Percentiles rank a stretch among this genome's conserved stretches.
Conservation (phyloP, 2,329 filamentous ascomycete species). For the Fusarium agapanthi region DNA sequence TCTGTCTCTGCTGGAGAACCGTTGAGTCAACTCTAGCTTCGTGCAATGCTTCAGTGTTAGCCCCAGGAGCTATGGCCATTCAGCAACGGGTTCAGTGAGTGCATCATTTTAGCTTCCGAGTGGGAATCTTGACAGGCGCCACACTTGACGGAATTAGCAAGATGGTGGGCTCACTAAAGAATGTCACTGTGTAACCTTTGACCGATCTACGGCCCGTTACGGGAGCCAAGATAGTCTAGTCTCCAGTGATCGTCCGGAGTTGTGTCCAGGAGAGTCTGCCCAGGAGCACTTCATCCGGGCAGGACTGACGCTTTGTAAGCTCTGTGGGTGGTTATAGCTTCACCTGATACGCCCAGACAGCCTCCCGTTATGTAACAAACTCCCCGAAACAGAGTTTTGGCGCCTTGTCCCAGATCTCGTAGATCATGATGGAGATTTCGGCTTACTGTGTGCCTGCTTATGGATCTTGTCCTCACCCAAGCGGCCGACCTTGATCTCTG, state of each 20-base stretch:
- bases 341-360: background rate
- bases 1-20: background rate
- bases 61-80: conserved; percentile 11
- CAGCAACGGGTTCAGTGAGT: background rate
- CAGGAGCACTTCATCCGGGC: background rate
- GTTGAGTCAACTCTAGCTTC: background rate
- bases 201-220: conserved; percentile 4
- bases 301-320: background rate
- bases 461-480: background rate
- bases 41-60: conserved; percentile 9
- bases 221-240: background rate
- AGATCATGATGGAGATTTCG: conserved; percentile 4
- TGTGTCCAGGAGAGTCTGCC: background rate
- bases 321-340: background rate
- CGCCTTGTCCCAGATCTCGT: background rate
- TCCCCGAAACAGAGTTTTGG: conserved; percentile 3
- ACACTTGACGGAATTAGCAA: conserved; percentile 13
- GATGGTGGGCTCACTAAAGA: background rate
- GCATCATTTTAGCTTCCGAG: conserved; percentile 15
- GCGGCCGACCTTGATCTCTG: conserved; percentile 11
- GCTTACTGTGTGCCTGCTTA: conserved; percentile 1
- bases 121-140: conserved; percentile 8
- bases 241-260: background rate
- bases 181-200: background rate
- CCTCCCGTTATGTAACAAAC: conserved; percentile 4